A percentile compares a stretch with the other conserved stretches of the same genome.
Conservation (phyloP, 2,329 filamentous ascomycete species). For the Fusarium solani-melongenae region DNA sequence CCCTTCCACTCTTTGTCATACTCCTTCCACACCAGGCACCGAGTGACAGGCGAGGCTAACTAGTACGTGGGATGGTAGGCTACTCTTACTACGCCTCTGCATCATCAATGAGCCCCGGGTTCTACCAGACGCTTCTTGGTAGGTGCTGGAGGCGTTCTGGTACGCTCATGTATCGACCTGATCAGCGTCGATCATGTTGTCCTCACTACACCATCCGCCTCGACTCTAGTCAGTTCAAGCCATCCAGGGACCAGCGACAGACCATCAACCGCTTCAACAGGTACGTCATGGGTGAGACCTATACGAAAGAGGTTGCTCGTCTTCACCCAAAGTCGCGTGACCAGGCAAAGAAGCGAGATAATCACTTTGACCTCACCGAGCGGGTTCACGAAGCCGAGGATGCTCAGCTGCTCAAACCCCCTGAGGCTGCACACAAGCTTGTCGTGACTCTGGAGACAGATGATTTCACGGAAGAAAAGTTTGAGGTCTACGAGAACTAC, state of each 20-base stretch:
- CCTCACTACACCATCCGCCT: constrained; percentile 89
- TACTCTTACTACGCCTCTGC: constrained; percentile 78
- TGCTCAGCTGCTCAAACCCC: constrained; percentile 64
- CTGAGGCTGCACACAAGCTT: constrained; percentile 74
- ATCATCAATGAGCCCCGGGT: constrained; percentile 68
- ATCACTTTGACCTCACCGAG: constrained; percentile 73
- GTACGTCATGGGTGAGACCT: constrained; percentile 75
- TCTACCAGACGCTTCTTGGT: constrained; percentile 79
- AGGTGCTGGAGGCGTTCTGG: constrained; percentile 82
- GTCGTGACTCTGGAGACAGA: constrained; percentile 77
- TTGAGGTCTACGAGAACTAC: constrained; percentile 77
- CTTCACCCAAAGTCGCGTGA: constrained; percentile 75
- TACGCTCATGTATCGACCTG: constrained; percentile 79
- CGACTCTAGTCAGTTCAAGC: constrained; percentile 72
- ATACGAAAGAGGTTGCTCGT: constrained; percentile 71
- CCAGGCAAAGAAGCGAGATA: constrained; percentile 71
- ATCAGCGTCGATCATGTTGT: constrained; percentile 85
- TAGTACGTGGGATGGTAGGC: constrained; percentile 58
- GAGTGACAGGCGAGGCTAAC: constrained; percentile 34
- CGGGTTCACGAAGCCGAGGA: constrained; percentile 77
- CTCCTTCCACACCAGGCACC: constrained; percentile 4
- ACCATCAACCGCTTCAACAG: constrained; percentile 81
- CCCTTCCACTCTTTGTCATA: not conserved
- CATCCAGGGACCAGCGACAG: constrained; percentile 79
- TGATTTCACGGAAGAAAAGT: constrained; percentile 82